Evolutionary conservation across 2,329 filamentous ascomycete species (phyloP).

Genomic region (Fusarium sp.): DNA sequence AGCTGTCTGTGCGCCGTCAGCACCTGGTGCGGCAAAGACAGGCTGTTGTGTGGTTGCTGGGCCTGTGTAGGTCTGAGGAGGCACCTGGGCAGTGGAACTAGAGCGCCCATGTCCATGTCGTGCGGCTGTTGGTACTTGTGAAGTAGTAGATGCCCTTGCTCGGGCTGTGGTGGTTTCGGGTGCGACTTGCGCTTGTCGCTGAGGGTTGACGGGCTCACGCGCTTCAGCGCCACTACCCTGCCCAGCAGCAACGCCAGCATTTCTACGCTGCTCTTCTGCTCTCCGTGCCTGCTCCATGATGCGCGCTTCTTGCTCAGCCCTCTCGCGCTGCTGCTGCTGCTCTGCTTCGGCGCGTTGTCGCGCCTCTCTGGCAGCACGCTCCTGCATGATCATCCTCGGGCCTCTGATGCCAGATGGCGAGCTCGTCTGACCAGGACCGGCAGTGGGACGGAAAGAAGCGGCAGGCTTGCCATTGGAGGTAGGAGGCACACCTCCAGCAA

Average conservation of each 20-base stretch:
- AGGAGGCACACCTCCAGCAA: constrained; percentile 65
- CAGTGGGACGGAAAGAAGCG: constrained; percentile 56
- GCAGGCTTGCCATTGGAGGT: constrained; percentile 66
- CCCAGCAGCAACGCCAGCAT: constrained; percentile 59
- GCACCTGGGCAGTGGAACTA: constrained; percentile 20
- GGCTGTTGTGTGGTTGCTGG: constrained; percentile 28
- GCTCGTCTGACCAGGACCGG: constrained; percentile 62
- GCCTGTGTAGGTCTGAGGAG: constrained; percentile 37
- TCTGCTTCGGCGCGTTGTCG: constrained; percentile 75
- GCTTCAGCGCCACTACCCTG: constrained; percentile 45
- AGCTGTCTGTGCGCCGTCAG: constrained; percentile 27
- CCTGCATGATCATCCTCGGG: constrained; percentile 91
- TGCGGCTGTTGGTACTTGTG: constrained; percentile 37
- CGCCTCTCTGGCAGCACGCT: constrained; percentile 81
- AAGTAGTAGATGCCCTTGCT: constrained; percentile 41
- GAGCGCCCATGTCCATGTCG: constrained; percentile 35
- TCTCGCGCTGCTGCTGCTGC: constrained; percentile 66
- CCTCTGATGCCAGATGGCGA: constrained; percentile 78
- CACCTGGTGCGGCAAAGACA: constrained; percentile 25
- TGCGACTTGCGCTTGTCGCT: constrained; percentile 42
- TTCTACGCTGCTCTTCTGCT: constrained; percentile 66
- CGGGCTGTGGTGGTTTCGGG: constrained; percentile 41
- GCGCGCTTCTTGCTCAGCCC: constrained; percentile 67
- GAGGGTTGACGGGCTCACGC: constrained; percentile 49
- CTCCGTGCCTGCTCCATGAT: constrained; percentile 66